Base-by-base conservation (phyloP, 129 eudicot species). In the Chrysanthemum lavandulifolium region DNA sequence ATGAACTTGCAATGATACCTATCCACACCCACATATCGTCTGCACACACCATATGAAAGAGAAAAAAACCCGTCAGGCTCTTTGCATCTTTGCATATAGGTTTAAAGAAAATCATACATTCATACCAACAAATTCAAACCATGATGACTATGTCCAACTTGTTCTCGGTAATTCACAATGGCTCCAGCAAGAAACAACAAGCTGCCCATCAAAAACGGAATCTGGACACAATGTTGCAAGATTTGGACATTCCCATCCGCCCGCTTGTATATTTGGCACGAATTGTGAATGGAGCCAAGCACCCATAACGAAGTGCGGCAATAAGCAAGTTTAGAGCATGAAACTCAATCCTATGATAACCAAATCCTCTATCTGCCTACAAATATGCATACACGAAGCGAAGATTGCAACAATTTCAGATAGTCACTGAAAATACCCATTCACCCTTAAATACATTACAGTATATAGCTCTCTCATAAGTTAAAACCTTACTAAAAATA, bases 151-250 rank as follows among this genome's bases (percentile, higher is more conserved):
- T 52, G 65, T 31, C 86, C 75, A 27, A 65, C 18, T 27, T 84
- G 93, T 51, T 86, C 81, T 51, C 73, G 83, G 29, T 61, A 55
- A 73, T 85, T 87, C 13, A 87, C n/a, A 75, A 92, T 57, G 14
- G 95, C 82, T 8, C 90, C 95, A 13, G 80, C 84, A 4, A 89
- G 40, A 70, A 92, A 84, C 67, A 92, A 73, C 54, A 82, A 76
- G 76, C 98, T 89, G 50, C 87, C 89, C 68, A 92, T 67, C 72
- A 92, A 80, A 82, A 92, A 92, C 0, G 96, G 98, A 13, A 89
- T 73, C 68, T 81, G 88, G 66, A 92, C 95, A 67, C 81, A 62
- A 13, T 86, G 80, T 79, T 92, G 98, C 84, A 92, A 69, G 65
- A 92, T 78, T 58, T 92, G 98, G 14, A 92, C 81, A 48, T 80